Evolutionary conservation across 495 filamentous ascomycete species (phyloP).

Genomic region (Penicillium pulvis): DNA sequence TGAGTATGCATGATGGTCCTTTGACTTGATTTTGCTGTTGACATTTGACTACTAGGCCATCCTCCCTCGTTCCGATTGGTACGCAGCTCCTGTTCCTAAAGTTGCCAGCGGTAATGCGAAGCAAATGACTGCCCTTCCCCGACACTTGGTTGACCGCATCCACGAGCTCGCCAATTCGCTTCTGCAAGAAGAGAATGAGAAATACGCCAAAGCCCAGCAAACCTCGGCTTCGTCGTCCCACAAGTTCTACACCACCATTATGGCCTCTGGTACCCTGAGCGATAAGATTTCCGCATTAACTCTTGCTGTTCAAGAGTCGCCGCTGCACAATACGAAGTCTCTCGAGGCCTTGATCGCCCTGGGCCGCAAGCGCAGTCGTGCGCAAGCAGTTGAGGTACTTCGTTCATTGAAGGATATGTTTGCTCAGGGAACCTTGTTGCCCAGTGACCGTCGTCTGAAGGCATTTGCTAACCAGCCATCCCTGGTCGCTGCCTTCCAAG

Average conservation of each 20-base stretch:
- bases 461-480: slow-evolving; percentile 79
- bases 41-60: slow-evolving; percentile 55
- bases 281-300: slow-evolving; percentile 97
- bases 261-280: slow-evolving; percentile 92
- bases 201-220: slow-evolving; percentile 57
- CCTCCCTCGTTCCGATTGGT: slow-evolving; percentile 83
- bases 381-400: slow-evolving; percentile 90
- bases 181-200: slow-evolving; percentile 69
- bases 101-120: slow-evolving; percentile 46
- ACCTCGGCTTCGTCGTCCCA: slow-evolving; percentile 72
- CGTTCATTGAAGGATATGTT: slow-evolving; percentile 92
- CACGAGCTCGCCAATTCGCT: slow-evolving; percentile 73
- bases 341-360: slow-evolving; percentile 79
- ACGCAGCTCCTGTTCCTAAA: slow-evolving; percentile 62
- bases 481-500: slow-evolving; percentile 67
- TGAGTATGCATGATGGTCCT: slow-evolving; percentile 23
- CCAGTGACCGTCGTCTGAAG: slow-evolving; percentile 75
- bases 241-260: slow-evolving; percentile 94
- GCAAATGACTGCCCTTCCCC: slow-evolving; percentile 51
- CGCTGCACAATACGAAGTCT: slow-evolving; percentile 85
- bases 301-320: slow-evolving; percentile 91
- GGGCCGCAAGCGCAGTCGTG: slow-evolving; percentile 85
- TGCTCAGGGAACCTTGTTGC: slow-evolving; percentile 81
- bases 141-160: slow-evolving; percentile 66
- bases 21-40: neutral